These are phyloP conservation scores for Wickerhamomyces sydowiorum DNA, from an alignment of 805 yeast genomes.

Conservation along the genomic window DNA sequence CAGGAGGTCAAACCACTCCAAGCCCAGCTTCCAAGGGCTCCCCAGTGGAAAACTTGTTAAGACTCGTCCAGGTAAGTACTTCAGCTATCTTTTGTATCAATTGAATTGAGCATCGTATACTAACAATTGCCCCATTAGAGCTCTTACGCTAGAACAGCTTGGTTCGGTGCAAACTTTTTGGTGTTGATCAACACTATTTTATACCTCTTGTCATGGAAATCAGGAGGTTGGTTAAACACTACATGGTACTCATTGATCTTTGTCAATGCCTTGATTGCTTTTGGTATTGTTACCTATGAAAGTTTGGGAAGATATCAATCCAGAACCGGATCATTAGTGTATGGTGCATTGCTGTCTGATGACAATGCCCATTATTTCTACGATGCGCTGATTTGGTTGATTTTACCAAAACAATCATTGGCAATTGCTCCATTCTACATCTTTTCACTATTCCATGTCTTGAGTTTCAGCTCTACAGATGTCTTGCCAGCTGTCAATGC, in stretches of 20 bases:
- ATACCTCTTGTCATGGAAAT: conserved; percentile 31
- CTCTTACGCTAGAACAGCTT: conserved; percentile 54
- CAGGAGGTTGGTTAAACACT: conserved; percentile 27
- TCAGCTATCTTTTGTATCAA: neutral
- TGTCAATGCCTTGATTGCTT: conserved; percentile 63
- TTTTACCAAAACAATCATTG: conserved; percentile 54
- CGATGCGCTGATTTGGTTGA: conserved; percentile 47
- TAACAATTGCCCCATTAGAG: neutral
- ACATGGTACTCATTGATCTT: conserved; percentile 55
- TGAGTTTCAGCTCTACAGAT: conserved; percentile 61
- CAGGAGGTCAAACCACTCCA: neutral
- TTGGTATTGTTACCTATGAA: conserved; percentile 71
- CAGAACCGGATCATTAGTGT: conserved; percentile 18
- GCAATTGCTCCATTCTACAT: conserved; percentile 69
- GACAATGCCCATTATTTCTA: conserved; percentile 72
- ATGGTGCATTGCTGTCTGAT: conserved; percentile 37
- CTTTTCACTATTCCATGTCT: conserved; percentile 77
- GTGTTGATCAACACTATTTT: conserved; percentile 36
- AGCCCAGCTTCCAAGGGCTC: neutral
- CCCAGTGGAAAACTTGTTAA: neutral
- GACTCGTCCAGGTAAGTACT: neutral
- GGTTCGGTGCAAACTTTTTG: conserved; percentile 63
- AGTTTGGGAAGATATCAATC: conserved; percentile 26
- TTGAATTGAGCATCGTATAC: no score
- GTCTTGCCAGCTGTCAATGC: conserved; percentile 54